Evolutionary conservation across 495 filamentous ascomycete species (phyloP).

Genomic region (Bacidia gigantensis): DNA sequence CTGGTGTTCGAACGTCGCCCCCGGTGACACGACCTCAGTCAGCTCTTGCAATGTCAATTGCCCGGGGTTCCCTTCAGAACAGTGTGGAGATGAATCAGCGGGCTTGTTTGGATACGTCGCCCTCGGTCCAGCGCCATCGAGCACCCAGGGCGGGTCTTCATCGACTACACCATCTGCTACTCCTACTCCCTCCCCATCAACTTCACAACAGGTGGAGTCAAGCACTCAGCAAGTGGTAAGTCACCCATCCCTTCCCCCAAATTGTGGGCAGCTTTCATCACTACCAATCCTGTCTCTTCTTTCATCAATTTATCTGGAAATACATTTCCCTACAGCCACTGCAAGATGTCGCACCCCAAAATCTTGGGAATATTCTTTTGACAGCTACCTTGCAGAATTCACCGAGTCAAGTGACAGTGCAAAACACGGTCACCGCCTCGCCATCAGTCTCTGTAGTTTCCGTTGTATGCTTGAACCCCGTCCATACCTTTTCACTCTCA

Average conservation of each 20-base stretch:
- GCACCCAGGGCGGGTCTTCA: constrained; percentile 28
- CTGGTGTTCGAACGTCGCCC: constrained; percentile 66
- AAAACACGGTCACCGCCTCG: constrained; percentile 18
- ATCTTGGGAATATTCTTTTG: constrained; percentile 6
- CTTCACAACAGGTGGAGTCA: constrained; percentile 1
- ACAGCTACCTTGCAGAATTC: constrained; percentile 12
- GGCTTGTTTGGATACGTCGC: constrained; percentile 48
- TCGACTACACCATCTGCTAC: constrained; percentile 4
- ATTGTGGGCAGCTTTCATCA: constrained; percentile 12
- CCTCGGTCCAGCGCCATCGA: constrained; percentile 31
- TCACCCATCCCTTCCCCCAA: constrained; percentile 14
- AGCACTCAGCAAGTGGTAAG: constrained; percentile 17
- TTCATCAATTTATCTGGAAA: constrained; percentile 15
- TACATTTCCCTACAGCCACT: neutral
- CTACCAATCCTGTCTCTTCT: constrained; percentile 8
- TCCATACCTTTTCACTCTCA: too few relatives aligned
- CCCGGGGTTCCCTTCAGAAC: constrained; percentile 52
- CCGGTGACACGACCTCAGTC: constrained; percentile 29
- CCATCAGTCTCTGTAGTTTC: constrained; percentile 19
- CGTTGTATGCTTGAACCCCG: constrained; percentile 14
- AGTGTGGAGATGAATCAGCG: constrained; percentile 43
- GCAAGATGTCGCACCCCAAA: neutral
- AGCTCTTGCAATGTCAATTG: constrained; percentile 41
- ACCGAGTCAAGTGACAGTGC: constrained; percentile 17
- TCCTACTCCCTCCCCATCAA: neutral